These are phyloP conservation scores for Diddensiella santjacobensis DNA, from an alignment of 805 yeast species.

Conservation along the genomic window DNA sequence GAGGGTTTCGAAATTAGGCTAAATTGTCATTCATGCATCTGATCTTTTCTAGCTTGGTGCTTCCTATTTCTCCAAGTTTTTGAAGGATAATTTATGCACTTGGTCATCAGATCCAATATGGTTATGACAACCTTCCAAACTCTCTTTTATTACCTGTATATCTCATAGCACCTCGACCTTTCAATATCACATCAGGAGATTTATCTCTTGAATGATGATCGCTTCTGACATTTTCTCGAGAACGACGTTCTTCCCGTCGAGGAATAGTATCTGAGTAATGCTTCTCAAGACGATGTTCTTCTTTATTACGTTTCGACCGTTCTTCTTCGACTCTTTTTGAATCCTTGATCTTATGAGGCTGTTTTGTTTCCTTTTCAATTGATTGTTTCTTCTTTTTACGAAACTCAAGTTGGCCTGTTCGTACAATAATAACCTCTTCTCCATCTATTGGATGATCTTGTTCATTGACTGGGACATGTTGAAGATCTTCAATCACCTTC, in stretches of 20 bases:
- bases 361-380: neutral
- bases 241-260: neutral
- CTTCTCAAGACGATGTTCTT: neutral
- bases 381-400: neutral
- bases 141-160: slow-evolving; percentile 8
- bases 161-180: slow-evolving; percentile 22
- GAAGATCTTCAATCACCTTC: slow-evolving; percentile 15
- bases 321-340: neutral
- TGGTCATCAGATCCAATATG: too few relatives aligned
- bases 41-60: too few relatives aligned
- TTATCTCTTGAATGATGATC: neutral
- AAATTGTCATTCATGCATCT: too few relatives aligned
- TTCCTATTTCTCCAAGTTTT: too few relatives aligned
- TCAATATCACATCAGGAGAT: slow-evolving; percentile 10
- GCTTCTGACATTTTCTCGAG: neutral
- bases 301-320: neutral
- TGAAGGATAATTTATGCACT: too few relatives aligned
- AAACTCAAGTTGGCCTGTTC: slow-evolving; percentile 20
- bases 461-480: slow-evolving; percentile 18
- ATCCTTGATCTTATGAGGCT: neutral
- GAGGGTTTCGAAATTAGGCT: too few relatives aligned
- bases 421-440: slow-evolving; percentile 19
- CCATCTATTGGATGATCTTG: slow-evolving; percentile 20
- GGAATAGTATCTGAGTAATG: neutral
- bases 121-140: neutral